Conservation (phyloP, 148 eudicot species). For the Vaccinium myrtillus region DNA sequence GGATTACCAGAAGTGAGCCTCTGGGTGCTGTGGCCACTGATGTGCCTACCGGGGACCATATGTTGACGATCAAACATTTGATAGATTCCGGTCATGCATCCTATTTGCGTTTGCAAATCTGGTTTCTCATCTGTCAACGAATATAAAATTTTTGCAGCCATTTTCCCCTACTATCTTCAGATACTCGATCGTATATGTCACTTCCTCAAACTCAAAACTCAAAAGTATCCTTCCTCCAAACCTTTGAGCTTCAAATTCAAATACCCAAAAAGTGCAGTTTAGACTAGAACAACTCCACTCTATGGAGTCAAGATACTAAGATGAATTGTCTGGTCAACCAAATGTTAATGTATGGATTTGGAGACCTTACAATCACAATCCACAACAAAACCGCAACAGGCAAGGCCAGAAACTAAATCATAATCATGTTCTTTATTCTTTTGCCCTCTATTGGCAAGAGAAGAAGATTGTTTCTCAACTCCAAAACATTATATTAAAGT, state of each 20-base stretch:
- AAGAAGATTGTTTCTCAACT: background rate
- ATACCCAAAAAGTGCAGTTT: background rate
- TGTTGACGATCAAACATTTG: constrained; percentile 76
- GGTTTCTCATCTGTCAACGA: constrained; percentile 86
- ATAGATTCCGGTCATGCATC: constrained; percentile 83
- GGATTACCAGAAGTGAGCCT: constrained; percentile 7
- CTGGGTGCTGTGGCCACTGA: constrained; percentile 7
- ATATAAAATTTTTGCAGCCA: constrained; percentile 94
- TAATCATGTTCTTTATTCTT: constrained; percentile 6
- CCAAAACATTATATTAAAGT: background rate
- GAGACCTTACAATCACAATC: constrained; percentile 2
- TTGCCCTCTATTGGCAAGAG: background rate
- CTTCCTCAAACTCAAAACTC: background rate
- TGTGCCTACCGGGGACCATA: constrained; percentile 48
- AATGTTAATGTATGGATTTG: background rate
- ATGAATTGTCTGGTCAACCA: background rate
- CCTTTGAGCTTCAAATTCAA: constrained; percentile 5
- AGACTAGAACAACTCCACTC: background rate
- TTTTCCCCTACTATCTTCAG: constrained; percentile 27
- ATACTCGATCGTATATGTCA: background rate
- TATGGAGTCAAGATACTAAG: background rate
- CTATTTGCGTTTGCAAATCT: constrained; percentile 90
- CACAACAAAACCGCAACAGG: background rate
- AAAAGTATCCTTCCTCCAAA: constrained; percentile 11
- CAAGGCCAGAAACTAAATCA: constrained; percentile 13